phyloP scores from a whole-genome alignment of 208 protist species.

The Lotmaria passim region DNA sequence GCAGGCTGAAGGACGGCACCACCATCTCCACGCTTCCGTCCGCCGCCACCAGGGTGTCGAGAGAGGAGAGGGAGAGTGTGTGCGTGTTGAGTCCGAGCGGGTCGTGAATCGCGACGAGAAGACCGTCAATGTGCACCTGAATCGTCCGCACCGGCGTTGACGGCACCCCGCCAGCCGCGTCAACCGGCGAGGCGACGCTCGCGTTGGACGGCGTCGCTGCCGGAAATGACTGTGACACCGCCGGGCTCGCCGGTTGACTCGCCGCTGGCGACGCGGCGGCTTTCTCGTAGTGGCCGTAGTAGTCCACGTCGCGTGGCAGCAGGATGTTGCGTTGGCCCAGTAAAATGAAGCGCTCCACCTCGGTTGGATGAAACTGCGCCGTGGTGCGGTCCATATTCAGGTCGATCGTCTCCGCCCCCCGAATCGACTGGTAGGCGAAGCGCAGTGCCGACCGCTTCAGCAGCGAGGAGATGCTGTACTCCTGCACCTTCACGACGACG shows the following conservation, averaged over 20 bases:
- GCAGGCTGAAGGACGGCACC: slow-evolving; percentile 46
- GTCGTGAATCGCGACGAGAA: slow-evolving; percentile 69
- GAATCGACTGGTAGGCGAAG: slow-evolving; percentile 38
- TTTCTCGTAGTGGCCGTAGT: slow-evolving; percentile 49
- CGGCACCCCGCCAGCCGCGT: not conserved
- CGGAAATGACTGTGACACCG: not conserved
- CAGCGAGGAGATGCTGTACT: slow-evolving; percentile 73
- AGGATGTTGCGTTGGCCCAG: slow-evolving; percentile 72
- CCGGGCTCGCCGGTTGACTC: too few relatives aligned
- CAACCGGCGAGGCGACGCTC: not conserved
- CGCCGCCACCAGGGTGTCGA: slow-evolving; percentile 42
- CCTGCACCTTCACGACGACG: slow-evolving; percentile 53
- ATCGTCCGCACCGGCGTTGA: slow-evolving; percentile 36
- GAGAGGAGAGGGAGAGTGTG: slow-evolving; percentile 47
- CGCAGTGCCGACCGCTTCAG: slow-evolving; percentile 62
- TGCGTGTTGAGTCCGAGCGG: slow-evolving; percentile 65
- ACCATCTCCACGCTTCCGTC: slow-evolving; percentile 46
- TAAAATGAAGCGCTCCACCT: slow-evolving; percentile 68
- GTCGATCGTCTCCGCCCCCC: slow-evolving; percentile 27
- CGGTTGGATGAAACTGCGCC: slow-evolving; percentile 56
- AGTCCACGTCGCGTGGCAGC: slow-evolving; percentile 47
- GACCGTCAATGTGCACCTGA: slow-evolving; percentile 50
- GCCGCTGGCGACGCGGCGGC: not conserved
- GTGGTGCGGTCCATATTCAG: slow-evolving; percentile 65
- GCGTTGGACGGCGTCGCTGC: not conserved